Percentiles rank a stretch among this genome's conserved stretches.
phyloP scores from a whole-genome alignment of 345 rosid genomes.

The Salix suchowensis region DNA sequence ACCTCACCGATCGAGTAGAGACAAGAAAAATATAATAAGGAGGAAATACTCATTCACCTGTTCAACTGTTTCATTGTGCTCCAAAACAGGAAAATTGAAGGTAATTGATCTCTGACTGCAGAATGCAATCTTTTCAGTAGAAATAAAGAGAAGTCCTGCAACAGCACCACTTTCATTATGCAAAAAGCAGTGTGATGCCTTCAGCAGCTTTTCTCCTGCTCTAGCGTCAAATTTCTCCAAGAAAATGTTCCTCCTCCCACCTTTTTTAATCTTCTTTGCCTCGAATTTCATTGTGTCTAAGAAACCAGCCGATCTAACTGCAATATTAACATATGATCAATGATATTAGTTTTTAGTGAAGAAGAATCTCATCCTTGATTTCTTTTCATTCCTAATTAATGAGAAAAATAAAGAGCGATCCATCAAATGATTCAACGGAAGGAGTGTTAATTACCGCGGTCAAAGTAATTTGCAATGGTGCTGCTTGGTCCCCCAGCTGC shows the following conservation, averaged over 20 bases:
- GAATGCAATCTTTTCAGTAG: constrained; percentile 34
- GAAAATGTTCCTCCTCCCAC: constrained; percentile 41
- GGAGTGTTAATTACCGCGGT: neutral
- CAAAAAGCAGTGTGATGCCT: constrained; percentile 47
- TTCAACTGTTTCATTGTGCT: constrained; percentile 18
- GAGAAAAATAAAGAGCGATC: neutral
- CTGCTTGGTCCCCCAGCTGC: neutral
- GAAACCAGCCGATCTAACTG: constrained; percentile 33
- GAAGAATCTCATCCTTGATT: neutral
- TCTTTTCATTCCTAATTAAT: neutral
- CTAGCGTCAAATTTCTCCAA: constrained; percentile 28
- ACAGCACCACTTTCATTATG: constrained; percentile 44
- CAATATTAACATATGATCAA: neutral
- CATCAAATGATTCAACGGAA: neutral
- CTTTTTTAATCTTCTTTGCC: constrained; percentile 35
- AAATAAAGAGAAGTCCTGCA: constrained; percentile 43
- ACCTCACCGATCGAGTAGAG: neutral
- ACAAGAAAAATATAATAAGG: neutral
- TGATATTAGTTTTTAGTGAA: neutral
- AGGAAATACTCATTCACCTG: constrained; percentile 20
- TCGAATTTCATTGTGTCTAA: constrained; percentile 43
- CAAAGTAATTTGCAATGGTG: neutral
- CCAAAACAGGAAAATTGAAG: constrained; percentile 16
- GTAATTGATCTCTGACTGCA: constrained; percentile 33
- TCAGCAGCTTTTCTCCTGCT: constrained; percentile 39